phyloP scores from a whole-genome alignment of 2,329 filamentous ascomycete species.

The Penicillium aurantiogriseum region DNA sequence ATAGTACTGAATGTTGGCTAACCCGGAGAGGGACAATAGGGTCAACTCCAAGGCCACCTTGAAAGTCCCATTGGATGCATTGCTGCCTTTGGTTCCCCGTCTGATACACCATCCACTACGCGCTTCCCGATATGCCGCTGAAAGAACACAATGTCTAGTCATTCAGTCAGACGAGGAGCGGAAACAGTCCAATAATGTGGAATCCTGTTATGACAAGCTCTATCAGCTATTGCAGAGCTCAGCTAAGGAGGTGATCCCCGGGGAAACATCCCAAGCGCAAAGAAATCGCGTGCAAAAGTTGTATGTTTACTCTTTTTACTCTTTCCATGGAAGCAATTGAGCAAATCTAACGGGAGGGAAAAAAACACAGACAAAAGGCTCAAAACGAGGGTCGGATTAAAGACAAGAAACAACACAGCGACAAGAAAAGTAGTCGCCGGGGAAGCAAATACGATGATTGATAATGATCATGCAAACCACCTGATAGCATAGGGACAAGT shows the following conservation, averaged over 20 bases:
- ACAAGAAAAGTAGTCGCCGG: constrained; percentile 59
- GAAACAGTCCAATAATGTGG: constrained; percentile 60
- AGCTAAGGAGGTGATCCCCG: constrained; percentile 54
- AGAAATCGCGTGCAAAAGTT: constrained; percentile 54
- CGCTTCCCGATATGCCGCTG: constrained; percentile 55
- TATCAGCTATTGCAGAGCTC: constrained; percentile 54
- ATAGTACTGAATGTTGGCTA: constrained; percentile 5
- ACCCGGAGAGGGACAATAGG: constrained; percentile 39
- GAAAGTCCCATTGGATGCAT: constrained; percentile 52
- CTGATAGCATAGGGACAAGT: constrained; percentile 3
- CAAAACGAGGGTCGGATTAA: constrained; percentile 59
- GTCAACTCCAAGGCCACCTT: constrained; percentile 67
- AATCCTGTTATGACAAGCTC: constrained; percentile 59
- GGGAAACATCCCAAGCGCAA: constrained; percentile 60
- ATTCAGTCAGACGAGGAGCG: constrained; percentile 64
- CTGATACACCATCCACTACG: constrained; percentile 54
- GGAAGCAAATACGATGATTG: constrained; percentile 41
- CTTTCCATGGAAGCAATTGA: background rate
- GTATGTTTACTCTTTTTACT: constrained; percentile 38
- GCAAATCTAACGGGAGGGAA: constrained; percentile 8
- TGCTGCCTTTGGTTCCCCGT: constrained; percentile 55
- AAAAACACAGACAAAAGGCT: constrained; percentile 49
- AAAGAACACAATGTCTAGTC: constrained; percentile 54
- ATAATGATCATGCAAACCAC: constrained; percentile 8
- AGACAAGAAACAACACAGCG: constrained; percentile 60